These are phyloP conservation scores for Fusarium bactridioides DNA, from an alignment of 2,329 filamentous ascomycete genomes.

Conservation along the genomic window DNA sequence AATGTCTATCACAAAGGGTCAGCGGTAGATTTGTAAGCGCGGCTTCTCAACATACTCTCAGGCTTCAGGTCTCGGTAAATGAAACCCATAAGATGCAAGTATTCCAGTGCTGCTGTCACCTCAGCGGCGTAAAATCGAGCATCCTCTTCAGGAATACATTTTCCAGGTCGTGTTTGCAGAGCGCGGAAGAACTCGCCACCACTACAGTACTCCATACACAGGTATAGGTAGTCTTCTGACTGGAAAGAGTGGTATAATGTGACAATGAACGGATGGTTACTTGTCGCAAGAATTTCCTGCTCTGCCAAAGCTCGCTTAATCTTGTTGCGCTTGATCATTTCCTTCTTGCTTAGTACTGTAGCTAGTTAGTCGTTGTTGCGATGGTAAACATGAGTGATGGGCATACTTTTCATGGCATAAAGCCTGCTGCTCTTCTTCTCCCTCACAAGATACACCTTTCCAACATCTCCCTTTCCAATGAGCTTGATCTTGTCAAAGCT, in stretches of 20 bases:
- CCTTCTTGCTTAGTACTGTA: constrained; percentile 96
- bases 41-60: constrained; percentile 71
- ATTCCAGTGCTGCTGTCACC: constrained; percentile 95
- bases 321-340: constrained; percentile 99
- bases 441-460: constrained; percentile 95
- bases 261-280: constrained; percentile 98
- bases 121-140: constrained; percentile 97
- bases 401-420: constrained; percentile 97
- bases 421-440: constrained; percentile 97
- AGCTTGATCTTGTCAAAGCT: constrained; percentile 99
- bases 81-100: constrained; percentile 98
- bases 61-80: constrained; percentile 98
- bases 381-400: not conserved
- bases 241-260: constrained; percentile 99
- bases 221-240: constrained; percentile 96
- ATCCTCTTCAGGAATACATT: constrained; percentile 96
- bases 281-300: constrained; percentile 97
- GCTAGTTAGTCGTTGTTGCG: constrained; percentile 46
- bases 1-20: constrained; percentile 70
- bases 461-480: constrained; percentile 98
- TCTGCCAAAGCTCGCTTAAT: constrained; percentile 98
- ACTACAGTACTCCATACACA: constrained; percentile 99
- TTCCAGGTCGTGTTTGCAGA: constrained; percentile 93
- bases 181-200: constrained; percentile 98
- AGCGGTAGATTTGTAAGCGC: constrained; percentile 16